Evolutionary conservation across 2,329 filamentous ascomycete species (phyloP).

Genomic region (Colletotrichum tropicicola): DNA sequence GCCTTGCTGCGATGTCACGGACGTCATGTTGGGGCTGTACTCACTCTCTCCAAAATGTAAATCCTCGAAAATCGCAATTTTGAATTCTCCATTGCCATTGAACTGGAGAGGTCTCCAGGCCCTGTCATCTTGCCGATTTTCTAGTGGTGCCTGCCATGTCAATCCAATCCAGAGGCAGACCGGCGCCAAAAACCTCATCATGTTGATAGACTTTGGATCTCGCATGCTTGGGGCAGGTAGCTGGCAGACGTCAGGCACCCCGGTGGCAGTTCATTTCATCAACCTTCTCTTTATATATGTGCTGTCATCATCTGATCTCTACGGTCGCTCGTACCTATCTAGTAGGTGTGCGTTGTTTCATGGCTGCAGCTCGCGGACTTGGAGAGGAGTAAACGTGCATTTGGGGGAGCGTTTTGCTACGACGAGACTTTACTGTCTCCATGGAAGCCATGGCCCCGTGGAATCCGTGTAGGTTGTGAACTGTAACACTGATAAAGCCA

Average conservation of each 20-base stretch:
- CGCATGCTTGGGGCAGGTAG: too few species aligned
- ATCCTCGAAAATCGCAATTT: conserved; percentile 71
- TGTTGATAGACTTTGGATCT: background rate
- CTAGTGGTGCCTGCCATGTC: background rate
- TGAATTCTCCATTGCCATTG: conserved; percentile 54
- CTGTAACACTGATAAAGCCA: background rate
- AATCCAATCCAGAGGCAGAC: background rate
- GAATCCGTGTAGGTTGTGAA: background rate
- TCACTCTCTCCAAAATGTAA: conserved; percentile 76
- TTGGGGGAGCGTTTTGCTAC: background rate
- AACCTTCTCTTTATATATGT: background rate
- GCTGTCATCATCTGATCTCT: conserved; percentile 7
- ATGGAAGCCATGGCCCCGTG: background rate
- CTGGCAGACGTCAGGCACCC: too few species aligned
- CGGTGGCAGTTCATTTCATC: too few species aligned
- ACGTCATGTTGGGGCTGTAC: conserved; percentile 23
- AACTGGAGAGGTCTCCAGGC: conserved; percentile 42
- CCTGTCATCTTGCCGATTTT: background rate
- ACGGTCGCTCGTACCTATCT: background rate
- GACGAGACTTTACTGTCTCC: background rate
- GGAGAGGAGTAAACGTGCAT: background rate
- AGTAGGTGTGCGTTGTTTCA: conserved; percentile 10
- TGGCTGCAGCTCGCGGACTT: background rate
- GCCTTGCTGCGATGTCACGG: background rate
- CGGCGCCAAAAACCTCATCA: background rate